Conservation (phyloP, 78 protist species). For the Dictyostelium firmibasis region DNA sequence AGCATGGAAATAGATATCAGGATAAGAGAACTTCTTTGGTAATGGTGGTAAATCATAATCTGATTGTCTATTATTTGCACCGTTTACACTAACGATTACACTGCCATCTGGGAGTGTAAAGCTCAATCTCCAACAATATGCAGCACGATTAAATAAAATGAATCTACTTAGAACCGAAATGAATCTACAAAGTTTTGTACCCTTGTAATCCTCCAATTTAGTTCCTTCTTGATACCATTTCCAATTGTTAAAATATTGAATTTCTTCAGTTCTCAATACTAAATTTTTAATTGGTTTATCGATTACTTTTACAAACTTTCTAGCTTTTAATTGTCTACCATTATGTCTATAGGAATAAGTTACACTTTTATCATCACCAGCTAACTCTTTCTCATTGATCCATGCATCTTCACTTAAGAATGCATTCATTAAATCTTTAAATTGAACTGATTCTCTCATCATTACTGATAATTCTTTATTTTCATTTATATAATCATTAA, state of each 20-base stretch:
- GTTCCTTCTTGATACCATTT: conserved; percentile 65
- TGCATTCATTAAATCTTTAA: conserved; percentile 37
- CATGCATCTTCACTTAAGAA: conserved; percentile 40
- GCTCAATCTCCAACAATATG: conserved; percentile 49
- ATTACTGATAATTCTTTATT: not conserved
- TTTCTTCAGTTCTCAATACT: not conserved
- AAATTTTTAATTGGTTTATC: conserved; percentile 23
- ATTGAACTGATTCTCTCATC: conserved; percentile 22
- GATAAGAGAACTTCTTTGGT: conserved; percentile 43
- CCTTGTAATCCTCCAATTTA: not conserved
- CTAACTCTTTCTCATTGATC: not conserved
- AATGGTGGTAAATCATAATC: conserved; percentile 49
- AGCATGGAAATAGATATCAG: conserved; percentile 60
- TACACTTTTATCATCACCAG: not conserved
- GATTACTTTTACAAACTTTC: conserved; percentile 47
- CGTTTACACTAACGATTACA: conserved; percentile 4
- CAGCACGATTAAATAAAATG: conserved; percentile 54
- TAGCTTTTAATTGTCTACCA: conserved; percentile 43
- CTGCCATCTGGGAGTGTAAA: conserved; percentile 38
- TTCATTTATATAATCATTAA: not conserved
- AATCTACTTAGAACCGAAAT: conserved; percentile 56
- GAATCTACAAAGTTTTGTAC: conserved; percentile 2
- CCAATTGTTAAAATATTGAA: conserved; percentile 33
- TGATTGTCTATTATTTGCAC: conserved; percentile 59
- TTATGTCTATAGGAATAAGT: conserved; percentile 6